Evolutionary conservation across 129 eudicot species (phyloP).

Genomic region (Saposhnikovia divaricata): DNA sequence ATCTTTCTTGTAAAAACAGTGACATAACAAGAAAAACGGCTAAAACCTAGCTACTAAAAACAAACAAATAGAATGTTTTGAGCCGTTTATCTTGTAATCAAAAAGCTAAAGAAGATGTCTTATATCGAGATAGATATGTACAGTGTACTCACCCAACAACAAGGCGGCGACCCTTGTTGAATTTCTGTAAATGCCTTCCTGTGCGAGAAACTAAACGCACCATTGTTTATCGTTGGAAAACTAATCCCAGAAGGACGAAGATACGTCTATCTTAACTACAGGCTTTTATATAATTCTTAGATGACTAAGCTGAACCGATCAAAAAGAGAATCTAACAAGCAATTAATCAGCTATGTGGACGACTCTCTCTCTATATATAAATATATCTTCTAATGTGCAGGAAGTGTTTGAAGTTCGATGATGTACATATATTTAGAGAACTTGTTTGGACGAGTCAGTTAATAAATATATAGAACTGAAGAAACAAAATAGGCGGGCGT

Average conservation of each 20-base stretch:
- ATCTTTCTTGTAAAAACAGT: too few species aligned
- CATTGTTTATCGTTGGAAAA: slow-evolving; percentile 17
- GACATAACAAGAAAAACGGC: too few species aligned
- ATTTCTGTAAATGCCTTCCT: slow-evolving; percentile 73
- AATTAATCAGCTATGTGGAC: not conserved
- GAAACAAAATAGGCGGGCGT: not conserved
- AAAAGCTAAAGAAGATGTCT: too few species aligned
- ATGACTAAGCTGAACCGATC: not conserved
- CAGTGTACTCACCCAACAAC: slow-evolving; percentile 69
- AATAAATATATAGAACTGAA: not conserved
- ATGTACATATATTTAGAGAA: not conserved
- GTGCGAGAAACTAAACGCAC: slow-evolving; percentile 61
- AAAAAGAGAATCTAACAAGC: not conserved
- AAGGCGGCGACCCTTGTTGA: slow-evolving; percentile 63
- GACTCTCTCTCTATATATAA: not conserved
- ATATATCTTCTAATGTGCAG: too few species aligned
- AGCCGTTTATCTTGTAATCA: too few species aligned
- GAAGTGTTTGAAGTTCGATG: not conserved
- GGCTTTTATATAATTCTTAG: too few species aligned
- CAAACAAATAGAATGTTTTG: not conserved
- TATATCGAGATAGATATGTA: too few species aligned
- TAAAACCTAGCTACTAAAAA: too few species aligned
- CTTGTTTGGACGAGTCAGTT: not conserved
- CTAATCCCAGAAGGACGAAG: not conserved
- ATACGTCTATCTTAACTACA: not conserved